Evolutionary conservation across 192 early-diverging fungal genomes (phyloP), one percentile per base, ranked within the genome.

Genomic region (Chytriomyces sp.): DNA sequence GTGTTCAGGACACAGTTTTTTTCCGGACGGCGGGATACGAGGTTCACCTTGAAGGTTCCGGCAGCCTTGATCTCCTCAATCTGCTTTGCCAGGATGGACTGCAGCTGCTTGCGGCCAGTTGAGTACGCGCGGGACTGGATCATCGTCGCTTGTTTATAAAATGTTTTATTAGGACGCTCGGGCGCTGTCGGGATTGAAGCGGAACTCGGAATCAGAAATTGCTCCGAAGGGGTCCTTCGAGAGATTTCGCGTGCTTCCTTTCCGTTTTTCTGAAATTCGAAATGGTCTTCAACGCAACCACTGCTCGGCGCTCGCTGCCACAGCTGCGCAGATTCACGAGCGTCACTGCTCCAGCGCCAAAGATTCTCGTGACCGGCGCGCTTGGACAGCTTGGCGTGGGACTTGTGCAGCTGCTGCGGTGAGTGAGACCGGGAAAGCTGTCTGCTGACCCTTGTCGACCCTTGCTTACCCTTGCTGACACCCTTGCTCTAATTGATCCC

Each of bases 381-480:
- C 84, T 91, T 59, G 90, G 90, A 7, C 90, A 91, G 77, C 87
- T 91, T 45, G 90, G 90, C n/a, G 82, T 85, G 50, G 87, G 84
- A 44, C 83, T 91, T 76, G 90, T 89, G 72, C 82, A 83, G 67
- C 79, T 86, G 13, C 85, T 91, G 18, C 80, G 90, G 85, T 86
- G 35, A 35, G 35, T 35, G 35, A 35, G 35, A 35, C 35, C 4
- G 35, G 35, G 35, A 35, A 35, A 35, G 86, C 77, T 78, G 26
- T 67, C 64, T 53, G 26, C 47, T 49, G 28, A n/a, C n/a, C n/a
- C n/a, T n/a, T n/a, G n/a, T n/a, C n/a, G 43, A 45, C 26, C 48
- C 44, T 23, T 57, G 9, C 46, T 62, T 66, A 61, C 73, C 65
- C 65, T 53, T 68, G 23, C 24, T 28, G 64, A 75, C 78, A 63